Conservation (phyloP, 2,329 filamentous ascomycete genomes). For the Trichoderma harzianum region DNA sequence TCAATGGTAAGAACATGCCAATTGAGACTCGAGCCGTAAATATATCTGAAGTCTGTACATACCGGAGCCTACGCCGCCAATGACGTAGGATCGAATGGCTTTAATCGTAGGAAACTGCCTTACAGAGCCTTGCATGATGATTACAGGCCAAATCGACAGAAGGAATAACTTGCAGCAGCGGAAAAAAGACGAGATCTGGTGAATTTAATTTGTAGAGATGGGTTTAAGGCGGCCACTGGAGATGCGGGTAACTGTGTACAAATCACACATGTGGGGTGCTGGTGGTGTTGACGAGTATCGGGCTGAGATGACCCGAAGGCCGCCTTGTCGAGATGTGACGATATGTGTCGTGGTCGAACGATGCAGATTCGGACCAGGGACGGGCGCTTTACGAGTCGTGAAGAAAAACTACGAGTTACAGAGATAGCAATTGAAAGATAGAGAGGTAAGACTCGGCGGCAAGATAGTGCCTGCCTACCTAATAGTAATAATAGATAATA, state of each 20-base stretch:
- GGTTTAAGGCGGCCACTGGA: neutral
- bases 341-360: neutral
- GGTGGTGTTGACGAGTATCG: constrained; percentile 10
- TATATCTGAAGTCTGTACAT: neutral
- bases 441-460: neutral
- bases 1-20: neutral
- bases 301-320: constrained; percentile 24
- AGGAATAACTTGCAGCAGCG: neutral
- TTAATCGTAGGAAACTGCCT: constrained; percentile 71
- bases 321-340: neutral
- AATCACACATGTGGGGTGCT: constrained; percentile 3
- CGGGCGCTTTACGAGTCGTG: neutral
- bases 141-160: neutral
- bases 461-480: neutral
- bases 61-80: constrained; percentile 33
- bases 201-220: neutral
- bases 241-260: neutral
- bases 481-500: neutral
- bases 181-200: neutral
- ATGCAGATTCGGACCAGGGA: neutral
- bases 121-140: constrained; percentile 44
- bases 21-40: neutral
- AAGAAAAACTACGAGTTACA: neutral
- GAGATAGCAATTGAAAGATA: neutral
- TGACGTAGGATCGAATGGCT: constrained; percentile 56